These are phyloP conservation scores for Wallacemonas sp. DNA, from an alignment of 208 protist genomes.

Conservation along the genomic window DNA sequence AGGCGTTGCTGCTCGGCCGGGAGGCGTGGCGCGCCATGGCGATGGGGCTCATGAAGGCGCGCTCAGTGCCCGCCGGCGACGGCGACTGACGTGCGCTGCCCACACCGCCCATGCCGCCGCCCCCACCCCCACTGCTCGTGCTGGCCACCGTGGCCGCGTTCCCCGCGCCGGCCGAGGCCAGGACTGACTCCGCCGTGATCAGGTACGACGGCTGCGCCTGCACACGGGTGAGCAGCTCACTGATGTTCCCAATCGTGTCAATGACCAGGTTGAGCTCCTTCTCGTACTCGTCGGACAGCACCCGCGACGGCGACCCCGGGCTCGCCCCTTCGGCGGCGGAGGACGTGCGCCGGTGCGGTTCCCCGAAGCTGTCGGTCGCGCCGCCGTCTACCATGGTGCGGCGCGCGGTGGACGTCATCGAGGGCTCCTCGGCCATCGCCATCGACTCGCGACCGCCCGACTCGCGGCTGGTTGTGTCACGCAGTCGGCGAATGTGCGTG, in stretches of 20 bases:
- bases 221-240: conserved; percentile 39
- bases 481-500: conserved; percentile 27
- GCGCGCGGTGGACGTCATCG: too few relatives aligned
- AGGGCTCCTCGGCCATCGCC: conserved; percentile 24
- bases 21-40: background rate
- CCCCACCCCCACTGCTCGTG: too few relatives aligned
- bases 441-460: background rate
- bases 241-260: conserved; percentile 33
- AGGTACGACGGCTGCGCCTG: conserved; percentile 48
- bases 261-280: conserved; percentile 26
- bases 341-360: too few relatives aligned
- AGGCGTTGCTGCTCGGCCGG: conserved; percentile 12
- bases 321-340: too few relatives aligned
- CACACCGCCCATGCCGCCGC: background rate
- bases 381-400: too few relatives aligned
- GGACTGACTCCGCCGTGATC: conserved; percentile 33
- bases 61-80: background rate
- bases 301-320: too few relatives aligned
- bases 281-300: conserved; percentile 14
- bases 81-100: conserved; percentile 13
- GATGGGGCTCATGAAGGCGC: background rate
- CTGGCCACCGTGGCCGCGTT: conserved; percentile 2
- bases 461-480: conserved; percentile 14
- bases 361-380: too few relatives aligned
- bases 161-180: too few relatives aligned